A percentile compares a stretch with the other conserved stretches of the same genome.
These are phyloP conservation scores for Monilinia fructicola DNA, from an alignment of 2,329 filamentous ascomycete genomes.

Conservation along the genomic window DNA sequence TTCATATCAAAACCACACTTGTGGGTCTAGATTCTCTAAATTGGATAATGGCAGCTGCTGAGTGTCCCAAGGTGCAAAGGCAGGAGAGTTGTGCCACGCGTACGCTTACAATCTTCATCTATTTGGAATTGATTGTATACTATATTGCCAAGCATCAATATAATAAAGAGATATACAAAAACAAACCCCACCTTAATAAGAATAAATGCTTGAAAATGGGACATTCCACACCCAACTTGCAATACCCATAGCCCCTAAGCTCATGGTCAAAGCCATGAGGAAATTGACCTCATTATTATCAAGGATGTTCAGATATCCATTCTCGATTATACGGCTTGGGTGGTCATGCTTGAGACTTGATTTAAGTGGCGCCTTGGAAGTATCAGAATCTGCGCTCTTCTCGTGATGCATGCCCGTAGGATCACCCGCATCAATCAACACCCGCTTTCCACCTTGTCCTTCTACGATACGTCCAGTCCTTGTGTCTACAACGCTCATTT, in stretches of 20 bases:
- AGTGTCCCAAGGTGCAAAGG: background rate
- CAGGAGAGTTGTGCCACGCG: background rate
- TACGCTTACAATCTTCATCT: background rate
- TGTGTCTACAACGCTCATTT: constrained; percentile 82
- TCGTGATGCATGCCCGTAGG: constrained; percentile 40
- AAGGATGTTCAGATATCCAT: constrained; percentile 66
- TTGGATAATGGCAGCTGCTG: too few species aligned
- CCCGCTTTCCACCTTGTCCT: constrained; percentile 69
- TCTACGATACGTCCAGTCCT: constrained; percentile 86
- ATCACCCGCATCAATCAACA: constrained; percentile 46
- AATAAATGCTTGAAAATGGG: constrained; percentile 43
- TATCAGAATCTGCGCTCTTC: constrained; percentile 47
- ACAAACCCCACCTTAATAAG: background rate
- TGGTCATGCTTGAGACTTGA: constrained; percentile 57
- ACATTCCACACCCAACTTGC: constrained; percentile 62
- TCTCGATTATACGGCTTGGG: constrained; percentile 54
- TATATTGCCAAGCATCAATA: background rate
- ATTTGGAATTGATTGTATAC: background rate
- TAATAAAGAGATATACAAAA: background rate
- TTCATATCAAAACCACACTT: background rate
- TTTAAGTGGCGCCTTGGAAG: constrained; percentile 50
- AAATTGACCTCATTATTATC: constrained; percentile 98
- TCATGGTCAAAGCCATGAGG: constrained; percentile 83
- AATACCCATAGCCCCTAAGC: constrained; percentile 69
- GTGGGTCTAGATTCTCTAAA: background rate